A percentile compares a stretch with the other conserved stretches of the same genome.
Evolutionary conservation across 352 stramenopile genomes (phyloP).

Genomic region (Phytopythium sindhum): DNA sequence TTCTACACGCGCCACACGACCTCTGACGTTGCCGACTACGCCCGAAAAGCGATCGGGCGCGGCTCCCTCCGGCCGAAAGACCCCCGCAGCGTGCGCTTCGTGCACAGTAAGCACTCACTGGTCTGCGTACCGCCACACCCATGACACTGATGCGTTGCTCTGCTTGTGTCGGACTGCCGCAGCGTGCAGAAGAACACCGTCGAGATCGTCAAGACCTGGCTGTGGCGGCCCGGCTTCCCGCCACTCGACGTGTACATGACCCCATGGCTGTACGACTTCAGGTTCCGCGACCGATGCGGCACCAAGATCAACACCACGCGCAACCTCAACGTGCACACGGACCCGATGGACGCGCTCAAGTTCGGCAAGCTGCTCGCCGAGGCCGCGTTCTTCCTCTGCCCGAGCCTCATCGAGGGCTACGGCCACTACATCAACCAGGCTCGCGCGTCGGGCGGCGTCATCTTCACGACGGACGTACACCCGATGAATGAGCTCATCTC

Average conservation of each 20-base stretch:
- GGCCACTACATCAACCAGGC: conserved; percentile 69
- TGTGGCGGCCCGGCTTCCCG: conserved; percentile 34
- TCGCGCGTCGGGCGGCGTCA: conserved; percentile 34
- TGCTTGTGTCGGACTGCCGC: neutral
- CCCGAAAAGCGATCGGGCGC: conserved; percentile 15
- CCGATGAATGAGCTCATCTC: conserved; percentile 66
- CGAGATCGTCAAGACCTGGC: conserved; percentile 55
- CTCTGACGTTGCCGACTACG: conserved; percentile 27
- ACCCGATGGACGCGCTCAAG: conserved; percentile 13
- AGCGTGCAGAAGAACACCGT: neutral
- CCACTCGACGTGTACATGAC: conserved; percentile 35
- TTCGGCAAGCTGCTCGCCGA: conserved; percentile 45
- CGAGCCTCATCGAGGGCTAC: conserved; percentile 56
- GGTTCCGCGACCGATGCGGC: conserved; percentile 19
- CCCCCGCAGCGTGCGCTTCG: conserved; percentile 35
- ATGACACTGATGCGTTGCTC: neutral
- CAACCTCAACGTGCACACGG: conserved; percentile 26
- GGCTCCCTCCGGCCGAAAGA: conserved; percentile 24
- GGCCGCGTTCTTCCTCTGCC: conserved; percentile 44
- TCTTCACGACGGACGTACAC: conserved; percentile 45
- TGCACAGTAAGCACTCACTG: no score
- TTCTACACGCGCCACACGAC: conserved; percentile 57
- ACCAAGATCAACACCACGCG: conserved; percentile 13
- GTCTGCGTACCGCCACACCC: no score
- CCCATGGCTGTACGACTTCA: conserved; percentile 11